Percentiles rank a stretch among this genome's conserved stretches.
These are phyloP conservation scores for Populus ilicifolia DNA, from an alignment of 345 rosid genomes.

Conservation along the genomic window DNA sequence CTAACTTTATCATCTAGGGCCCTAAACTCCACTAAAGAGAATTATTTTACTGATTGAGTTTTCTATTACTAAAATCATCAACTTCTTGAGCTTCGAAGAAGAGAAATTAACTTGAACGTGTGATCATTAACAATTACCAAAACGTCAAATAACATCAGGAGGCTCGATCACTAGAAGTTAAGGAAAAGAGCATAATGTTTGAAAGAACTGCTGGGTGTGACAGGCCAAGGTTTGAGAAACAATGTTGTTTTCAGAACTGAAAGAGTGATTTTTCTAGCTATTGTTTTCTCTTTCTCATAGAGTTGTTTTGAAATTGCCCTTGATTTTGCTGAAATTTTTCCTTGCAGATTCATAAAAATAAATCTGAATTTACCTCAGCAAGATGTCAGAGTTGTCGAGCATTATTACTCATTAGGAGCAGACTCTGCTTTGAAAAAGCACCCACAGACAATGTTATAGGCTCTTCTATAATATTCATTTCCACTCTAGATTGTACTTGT, in stretches of 20 bases:
- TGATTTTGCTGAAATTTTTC: background rate
- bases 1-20: no score
- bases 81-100: no score
- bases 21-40: no score
- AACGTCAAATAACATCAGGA: background rate
- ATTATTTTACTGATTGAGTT: accelerated
- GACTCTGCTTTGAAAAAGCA: background rate
- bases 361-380: background rate
- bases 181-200: background rate
- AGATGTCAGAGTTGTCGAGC: background rate
- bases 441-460: background rate
- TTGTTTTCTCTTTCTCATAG: background rate
- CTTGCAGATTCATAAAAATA: background rate
- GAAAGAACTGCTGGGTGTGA: no score
- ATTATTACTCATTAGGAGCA: background rate
- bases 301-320: background rate
- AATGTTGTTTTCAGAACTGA: background rate
- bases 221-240: background rate
- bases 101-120: no score
- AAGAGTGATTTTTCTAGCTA: background rate
- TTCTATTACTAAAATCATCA: no score
- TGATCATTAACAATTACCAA: no score
- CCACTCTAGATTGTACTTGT: background rate
- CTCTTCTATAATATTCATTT: background rate
- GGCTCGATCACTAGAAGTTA: background rate